Evolutionary conservation across 2,329 filamentous ascomycete genomes (phyloP), one percentile per base, ranked within the genome.

Genomic region (Thielaviopsis ethacetica): DNA sequence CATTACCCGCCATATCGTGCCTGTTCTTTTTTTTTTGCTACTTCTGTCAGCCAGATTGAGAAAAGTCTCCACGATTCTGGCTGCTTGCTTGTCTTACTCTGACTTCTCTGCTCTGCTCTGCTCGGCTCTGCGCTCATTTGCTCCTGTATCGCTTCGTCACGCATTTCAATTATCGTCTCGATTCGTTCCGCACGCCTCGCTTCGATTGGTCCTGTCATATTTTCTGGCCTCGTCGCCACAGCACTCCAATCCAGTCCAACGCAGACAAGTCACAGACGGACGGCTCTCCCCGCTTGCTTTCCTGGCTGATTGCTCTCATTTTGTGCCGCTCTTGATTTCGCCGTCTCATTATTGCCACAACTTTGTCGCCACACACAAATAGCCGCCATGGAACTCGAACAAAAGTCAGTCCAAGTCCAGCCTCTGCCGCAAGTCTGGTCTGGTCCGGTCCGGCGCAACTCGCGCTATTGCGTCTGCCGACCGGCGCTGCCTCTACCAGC

Each of bases 381-480:
- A 44, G 13, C 24, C 30, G 38, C 34, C 34, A 61, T 61, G 59
- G 59, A 61, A 58, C 57, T 61, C 22, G 56, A 61, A 54, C 59
- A 61, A 61, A 61, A 61, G 59, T 61, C 26, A 50, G 59, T 61
- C 49, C 6, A 17, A 50, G 59, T 61, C 49, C 6, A 17, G 19
- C 10, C 6, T 44, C 6, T 44, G 38, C 38, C 38, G 17, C 38
- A n/a, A n/a, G n/a, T n/a, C n/a, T n/a, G n/a, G 38, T n/a, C 15
- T 44, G 1, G 17, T n/a, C 17, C 17, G 38, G 15, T 44, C 17
- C 17, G 17, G 38, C 38, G 38, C 38, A 44, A 44, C 38, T 44
- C 38, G 38, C 13, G 38, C 2, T n/a, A 17, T 6, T 17, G 38
- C 15, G 38, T 44, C 15, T 44, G 10, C 38, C 17, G 38, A 15